These are phyloP conservation scores for Endotrypanum monterogeii DNA, from an alignment of 208 protist species.

Conservation along the genomic window DNA sequence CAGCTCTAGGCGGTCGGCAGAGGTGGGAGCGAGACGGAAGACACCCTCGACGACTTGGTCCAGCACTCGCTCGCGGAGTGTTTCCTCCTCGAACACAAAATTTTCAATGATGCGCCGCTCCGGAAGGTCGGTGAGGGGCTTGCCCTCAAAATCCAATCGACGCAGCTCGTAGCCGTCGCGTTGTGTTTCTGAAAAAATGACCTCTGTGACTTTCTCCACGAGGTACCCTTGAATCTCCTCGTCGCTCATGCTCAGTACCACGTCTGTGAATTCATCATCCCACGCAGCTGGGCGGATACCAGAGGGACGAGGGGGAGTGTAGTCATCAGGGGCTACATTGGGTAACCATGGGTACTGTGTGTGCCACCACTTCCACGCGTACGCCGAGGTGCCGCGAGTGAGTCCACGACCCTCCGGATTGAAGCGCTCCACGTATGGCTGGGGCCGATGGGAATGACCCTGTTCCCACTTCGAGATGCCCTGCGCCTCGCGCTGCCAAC, in stretches of 20 bases:
- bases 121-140: constrained; percentile 85
- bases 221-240: constrained; percentile 73
- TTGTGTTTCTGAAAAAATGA: constrained; percentile 88
- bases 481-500: constrained; percentile 91
- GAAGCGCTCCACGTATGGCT: constrained; percentile 81
- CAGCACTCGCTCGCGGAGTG: constrained; percentile 86
- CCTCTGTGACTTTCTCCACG: constrained; percentile 80
- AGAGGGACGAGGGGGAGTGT: constrained; percentile 32
- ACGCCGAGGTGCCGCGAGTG: constrained; percentile 76
- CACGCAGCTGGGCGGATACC: constrained; percentile 69
- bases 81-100: constrained; percentile 92
- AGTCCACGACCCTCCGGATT: constrained; percentile 87
- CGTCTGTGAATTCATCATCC: constrained; percentile 78
- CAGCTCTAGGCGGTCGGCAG: constrained; percentile 74
- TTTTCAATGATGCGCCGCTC: constrained; percentile 85
- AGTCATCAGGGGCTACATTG: constrained; percentile 71
- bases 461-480: constrained; percentile 91
- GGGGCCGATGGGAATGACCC: constrained; percentile 81
- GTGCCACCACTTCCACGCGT: constrained; percentile 92
- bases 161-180: constrained; percentile 92
- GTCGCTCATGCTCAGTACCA: constrained; percentile 78
- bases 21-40: constrained; percentile 82
- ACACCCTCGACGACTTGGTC: constrained; percentile 85
- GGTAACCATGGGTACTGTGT: constrained; percentile 91
- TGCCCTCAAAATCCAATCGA: constrained; percentile 92